Conservation (phyloP, 176 grass and related monocot species). For the Secale cereale region DNA sequence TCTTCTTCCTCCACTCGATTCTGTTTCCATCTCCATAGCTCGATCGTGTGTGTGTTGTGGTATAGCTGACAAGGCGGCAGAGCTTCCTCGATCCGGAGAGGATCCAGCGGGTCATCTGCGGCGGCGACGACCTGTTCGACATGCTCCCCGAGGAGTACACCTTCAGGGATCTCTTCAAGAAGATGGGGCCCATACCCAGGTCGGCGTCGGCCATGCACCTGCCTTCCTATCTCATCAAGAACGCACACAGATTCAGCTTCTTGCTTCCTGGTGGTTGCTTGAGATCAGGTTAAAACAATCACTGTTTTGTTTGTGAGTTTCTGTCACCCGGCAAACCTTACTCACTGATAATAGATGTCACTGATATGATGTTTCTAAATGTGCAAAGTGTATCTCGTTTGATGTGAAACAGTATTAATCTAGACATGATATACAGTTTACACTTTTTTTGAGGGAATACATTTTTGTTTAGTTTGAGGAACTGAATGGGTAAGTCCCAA, state of each 20-base stretch:
- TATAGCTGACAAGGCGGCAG: too few relatives aligned
- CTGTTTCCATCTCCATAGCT: too few relatives aligned
- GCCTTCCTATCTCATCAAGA: conserved; percentile 70
- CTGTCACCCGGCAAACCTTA: not conserved
- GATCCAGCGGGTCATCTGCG: conserved; percentile 85
- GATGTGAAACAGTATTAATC: too few relatives aligned
- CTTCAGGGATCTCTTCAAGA: conserved; percentile 76
- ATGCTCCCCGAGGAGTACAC: conserved; percentile 97
- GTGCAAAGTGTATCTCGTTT: too few relatives aligned
- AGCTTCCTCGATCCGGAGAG: conserved; percentile 68
- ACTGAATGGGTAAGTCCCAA: too few relatives aligned
- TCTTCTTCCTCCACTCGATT: too few relatives aligned
- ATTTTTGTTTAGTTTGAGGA: too few relatives aligned
- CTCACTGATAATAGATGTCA: too few relatives aligned
- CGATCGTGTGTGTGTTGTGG: too few relatives aligned
- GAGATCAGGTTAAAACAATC: not conserved
- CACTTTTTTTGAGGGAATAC: too few relatives aligned
- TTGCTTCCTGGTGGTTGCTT: conserved; percentile 89
- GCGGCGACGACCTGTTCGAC: conserved; percentile 77
- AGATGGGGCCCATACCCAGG: conserved; percentile 65
- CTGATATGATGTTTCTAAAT: too few relatives aligned
- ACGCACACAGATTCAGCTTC: conserved; percentile 65
- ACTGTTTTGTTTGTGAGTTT: not conserved
- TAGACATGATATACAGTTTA: too few relatives aligned
- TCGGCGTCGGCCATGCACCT: conserved; percentile 77